Evolutionary conservation across 306 rosid species (phyloP).

Genomic region (Herpetospermum pedunculosum): DNA sequence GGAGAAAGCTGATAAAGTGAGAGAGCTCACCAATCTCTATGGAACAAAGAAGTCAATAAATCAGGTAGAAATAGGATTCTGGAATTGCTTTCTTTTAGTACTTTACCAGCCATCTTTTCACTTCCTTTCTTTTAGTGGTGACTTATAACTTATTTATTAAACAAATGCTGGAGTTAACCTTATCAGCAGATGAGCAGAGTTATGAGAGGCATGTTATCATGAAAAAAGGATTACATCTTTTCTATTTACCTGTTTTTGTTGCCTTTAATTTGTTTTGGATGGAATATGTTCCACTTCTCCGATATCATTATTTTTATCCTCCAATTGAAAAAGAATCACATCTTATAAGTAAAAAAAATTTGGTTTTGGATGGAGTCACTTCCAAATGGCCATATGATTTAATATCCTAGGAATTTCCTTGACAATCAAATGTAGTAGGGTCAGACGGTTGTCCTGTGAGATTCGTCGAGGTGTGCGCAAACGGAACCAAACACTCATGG

Average conservation of each 20-base stretch:
- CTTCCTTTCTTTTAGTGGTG: neutral
- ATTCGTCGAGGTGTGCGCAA: too few species aligned
- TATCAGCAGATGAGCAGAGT: neutral
- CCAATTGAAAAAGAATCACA: neutral
- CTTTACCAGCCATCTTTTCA: neutral
- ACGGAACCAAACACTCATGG: too few species aligned
- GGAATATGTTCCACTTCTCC: neutral
- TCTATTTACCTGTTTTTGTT: neutral
- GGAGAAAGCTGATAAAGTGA: slow-evolving; percentile 16
- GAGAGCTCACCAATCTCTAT: slow-evolving; percentile 22
- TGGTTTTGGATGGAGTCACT: neutral
- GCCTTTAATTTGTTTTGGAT: neutral
- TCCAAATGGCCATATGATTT: too few species aligned
- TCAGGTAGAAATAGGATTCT: slow-evolving; percentile 24
- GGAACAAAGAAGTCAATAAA: slow-evolving; percentile 50
- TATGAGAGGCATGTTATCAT: neutral
- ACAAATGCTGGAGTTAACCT: neutral
- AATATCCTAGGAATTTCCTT: too few species aligned
- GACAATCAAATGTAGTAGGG: too few species aligned
- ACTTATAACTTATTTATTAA: neutral
- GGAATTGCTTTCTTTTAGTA: neutral
- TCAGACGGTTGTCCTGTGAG: too few species aligned
- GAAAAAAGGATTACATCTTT: neutral
- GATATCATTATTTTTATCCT: neutral
- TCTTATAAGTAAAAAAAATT: neutral